Base-by-base conservation (phyloP, 1,284 basidiomycete genomes). In the Mixia osmundae region DNA sequence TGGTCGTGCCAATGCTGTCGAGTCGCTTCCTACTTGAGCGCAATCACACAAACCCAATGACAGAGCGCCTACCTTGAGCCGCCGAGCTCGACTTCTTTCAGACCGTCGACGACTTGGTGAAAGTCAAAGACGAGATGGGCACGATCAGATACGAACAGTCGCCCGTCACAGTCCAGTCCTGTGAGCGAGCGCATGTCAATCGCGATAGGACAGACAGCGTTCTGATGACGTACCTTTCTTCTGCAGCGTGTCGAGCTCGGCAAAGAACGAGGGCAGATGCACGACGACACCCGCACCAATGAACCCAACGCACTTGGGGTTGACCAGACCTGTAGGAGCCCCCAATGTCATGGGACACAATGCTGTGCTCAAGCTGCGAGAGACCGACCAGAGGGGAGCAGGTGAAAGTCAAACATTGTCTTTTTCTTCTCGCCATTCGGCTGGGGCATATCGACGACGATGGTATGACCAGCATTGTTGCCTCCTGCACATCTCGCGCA, bases 381-480 rank as follows among this genome's bases (percentile, higher is more conserved):
- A n/a, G 5, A 62, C 71, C 46, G 45, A 85, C 85, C 89, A 50
- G 76, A 79, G 2, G 91, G 91, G 21, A 97, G 64, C 12, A 95
- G 63, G 63, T 97, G 89, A 59, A 97, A 97, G 38, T 85, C 85
- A 57, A 79, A 95, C 18, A 74, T 87, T 48, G 69, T 82, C 56
- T 71, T 69, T 44, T 62, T 71, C 57, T 71, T 54, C 68, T 71
- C 28, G 14, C 40, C 51, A 64, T 66, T 39, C 61, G 71, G 47
- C 67, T 63, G 56, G 4, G 30, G 31, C 30, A 38, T 31, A 31
- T 77, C 73, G 25, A 76, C 80, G 45, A 97, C 77, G 56, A 97
- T 94, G 23, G 91, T 97, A 60, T 97, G 89, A 5, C 89, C 91
- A 28, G 89, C 89, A 56, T 97, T 97, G 64, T 95, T 95, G 14